phyloP scores from a whole-genome alignment of 305 asterid species.

The Fraxinus sp. region DNA sequence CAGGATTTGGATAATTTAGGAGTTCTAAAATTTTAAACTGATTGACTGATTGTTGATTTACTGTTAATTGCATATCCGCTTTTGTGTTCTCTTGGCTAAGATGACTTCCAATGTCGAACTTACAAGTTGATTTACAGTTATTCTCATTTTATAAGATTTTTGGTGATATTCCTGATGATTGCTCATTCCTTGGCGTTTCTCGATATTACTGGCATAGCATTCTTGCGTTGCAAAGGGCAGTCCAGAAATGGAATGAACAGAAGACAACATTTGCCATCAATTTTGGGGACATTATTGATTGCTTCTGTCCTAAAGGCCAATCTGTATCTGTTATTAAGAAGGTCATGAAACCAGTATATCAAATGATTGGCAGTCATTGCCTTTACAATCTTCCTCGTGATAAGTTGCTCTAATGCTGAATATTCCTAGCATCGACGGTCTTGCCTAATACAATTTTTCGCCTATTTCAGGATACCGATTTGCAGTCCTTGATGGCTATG shows the following conservation, averaged over 20 bases:
- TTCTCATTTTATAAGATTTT: constrained; percentile 18
- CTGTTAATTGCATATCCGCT: not conserved
- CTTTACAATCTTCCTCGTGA: constrained; percentile 29
- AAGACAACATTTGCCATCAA: constrained; percentile 53
- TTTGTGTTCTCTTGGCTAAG: not conserved
- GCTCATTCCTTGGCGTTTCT: constrained; percentile 73
- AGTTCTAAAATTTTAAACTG: not conserved
- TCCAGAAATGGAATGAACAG: constrained; percentile 7
- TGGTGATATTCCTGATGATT: constrained; percentile 74
- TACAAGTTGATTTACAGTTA: not conserved
- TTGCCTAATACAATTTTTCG: constrained; percentile 68
- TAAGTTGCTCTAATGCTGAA: constrained; percentile 26
- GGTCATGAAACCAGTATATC: constrained; percentile 17
- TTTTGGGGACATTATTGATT: constrained; percentile 73
- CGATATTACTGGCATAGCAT: constrained; percentile 75
- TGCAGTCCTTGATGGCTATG: constrained; percentile 67
- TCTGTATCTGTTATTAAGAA: constrained; percentile 52
- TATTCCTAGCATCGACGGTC: constrained; percentile 34
- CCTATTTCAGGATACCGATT: constrained; percentile 65
- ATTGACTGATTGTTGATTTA: too few species aligned
- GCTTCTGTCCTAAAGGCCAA: constrained; percentile 67
- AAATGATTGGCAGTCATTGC: constrained; percentile 11
- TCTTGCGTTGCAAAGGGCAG: not conserved
- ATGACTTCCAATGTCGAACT: not conserved
- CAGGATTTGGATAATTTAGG: not conserved